Base-by-base conservation (phyloP, 768 basidiomycete species). In the Nevesoporus exiguus region DNA sequence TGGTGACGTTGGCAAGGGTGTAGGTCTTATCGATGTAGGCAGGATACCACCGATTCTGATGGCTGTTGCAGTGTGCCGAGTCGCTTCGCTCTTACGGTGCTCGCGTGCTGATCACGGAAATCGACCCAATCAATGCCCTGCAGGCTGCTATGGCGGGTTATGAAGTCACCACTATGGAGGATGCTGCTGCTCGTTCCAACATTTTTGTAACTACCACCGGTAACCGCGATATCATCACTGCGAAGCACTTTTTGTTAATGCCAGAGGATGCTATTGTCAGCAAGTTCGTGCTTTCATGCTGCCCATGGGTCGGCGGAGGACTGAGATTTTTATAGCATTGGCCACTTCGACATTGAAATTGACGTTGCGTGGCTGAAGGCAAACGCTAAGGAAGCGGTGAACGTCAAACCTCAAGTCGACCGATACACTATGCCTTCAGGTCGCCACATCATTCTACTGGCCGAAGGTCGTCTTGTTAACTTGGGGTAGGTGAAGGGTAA, bases 61-160 rank as follows among this genome's bases (percentile, higher is more conserved):
- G 39, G n/a, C 24, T 7, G 24, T 37, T 40, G 49, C n/a, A 94
- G 92, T 99, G 97, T 72, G 96, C 96, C 51, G 94, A 98, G 75
- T 93, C 97, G 21, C 86, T 99, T 65, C 84, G 86, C 48, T 90
- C 93, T n/a, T 99, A 98, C 73, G 97, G 97, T 70, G 86, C 94
- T 60, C 95, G 97, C 66, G 96, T 98, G 40, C 65, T 99, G 64
- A 72, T 99, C 69, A 98, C 97, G 59, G 97, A 99, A 74, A 97
- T 99, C 71, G 97, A 99, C 76, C 97, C 97, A 60, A 99, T 99
- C 86, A 99, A 99, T 73, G 97, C 96, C 47, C 88, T 99, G 55
- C 97, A 99, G 74, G 97, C 97, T 63, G 96, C 95, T 51, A 99
- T 99, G 97, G 94, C 93, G 67, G 97, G 97, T 53, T 99, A 94